phyloP scores from a whole-genome alignment of 2,329 filamentous ascomycete genomes.

The Alternaria sp. region DNA sequence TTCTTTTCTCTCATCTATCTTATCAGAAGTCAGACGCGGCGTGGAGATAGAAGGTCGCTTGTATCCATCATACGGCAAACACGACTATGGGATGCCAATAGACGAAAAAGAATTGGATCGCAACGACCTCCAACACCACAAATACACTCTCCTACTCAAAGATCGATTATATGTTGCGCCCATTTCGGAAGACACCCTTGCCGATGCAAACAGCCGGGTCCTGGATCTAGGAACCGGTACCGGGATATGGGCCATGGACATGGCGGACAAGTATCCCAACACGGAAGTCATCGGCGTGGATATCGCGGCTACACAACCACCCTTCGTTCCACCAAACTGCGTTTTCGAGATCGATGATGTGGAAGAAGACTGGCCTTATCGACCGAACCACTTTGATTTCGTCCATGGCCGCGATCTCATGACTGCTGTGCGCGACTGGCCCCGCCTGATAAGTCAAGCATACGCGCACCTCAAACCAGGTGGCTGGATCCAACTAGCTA shows the following conservation, averaged over 20 bases:
- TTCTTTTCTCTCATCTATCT: conserved; percentile 33
- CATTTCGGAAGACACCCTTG: conserved; percentile 20
- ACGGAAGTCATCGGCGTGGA: conserved; percentile 41
- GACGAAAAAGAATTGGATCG: conserved; percentile 35
- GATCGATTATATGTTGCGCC: conserved; percentile 28
- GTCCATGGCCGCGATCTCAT: conserved; percentile 44
- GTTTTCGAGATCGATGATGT: conserved; percentile 52
- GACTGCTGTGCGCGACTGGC: conserved; percentile 43
- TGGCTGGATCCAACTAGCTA: conserved; percentile 42
- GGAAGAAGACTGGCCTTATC: conserved; percentile 49
- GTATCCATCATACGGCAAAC: conserved; percentile 33
- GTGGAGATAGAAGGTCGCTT: conserved; percentile 30
- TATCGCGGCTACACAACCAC: conserved; percentile 48
- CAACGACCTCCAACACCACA: conserved; percentile 36
- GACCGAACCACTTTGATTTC: conserved; percentile 41
- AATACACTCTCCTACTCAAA: conserved; percentile 29
- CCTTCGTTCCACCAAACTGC: conserved; percentile 51
- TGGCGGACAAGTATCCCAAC: conserved; percentile 30
- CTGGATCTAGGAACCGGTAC: conserved; percentile 34
- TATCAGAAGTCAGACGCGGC: conserved; percentile 31
- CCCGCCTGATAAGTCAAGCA: conserved; percentile 35
- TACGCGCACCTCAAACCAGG: conserved; percentile 33
- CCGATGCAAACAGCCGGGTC: conserved; percentile 15
- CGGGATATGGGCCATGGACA: conserved; percentile 37
- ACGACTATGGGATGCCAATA: conserved; percentile 37